These are phyloP conservation scores for Zizania palustris DNA, from an alignment of 202 grass and related monocot genomes.

Conservation along the genomic window DNA sequence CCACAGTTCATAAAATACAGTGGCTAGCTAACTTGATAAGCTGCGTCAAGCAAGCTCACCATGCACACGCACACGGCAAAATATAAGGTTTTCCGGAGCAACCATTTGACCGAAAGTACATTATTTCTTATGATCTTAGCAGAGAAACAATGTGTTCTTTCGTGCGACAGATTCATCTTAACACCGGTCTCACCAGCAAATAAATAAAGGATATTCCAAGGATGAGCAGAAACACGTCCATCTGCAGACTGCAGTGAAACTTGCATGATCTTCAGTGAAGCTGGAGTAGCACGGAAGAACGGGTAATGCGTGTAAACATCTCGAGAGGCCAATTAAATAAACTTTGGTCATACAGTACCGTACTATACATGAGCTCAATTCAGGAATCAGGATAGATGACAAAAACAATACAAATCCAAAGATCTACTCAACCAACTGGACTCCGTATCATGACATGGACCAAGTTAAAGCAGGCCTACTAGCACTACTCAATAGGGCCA, in stretches of 20 bases:
- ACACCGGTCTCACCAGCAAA: not conserved
- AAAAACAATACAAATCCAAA: no score
- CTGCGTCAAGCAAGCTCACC: slow-evolving; percentile 28
- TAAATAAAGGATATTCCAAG: no score
- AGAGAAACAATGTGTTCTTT: slow-evolving; percentile 30
- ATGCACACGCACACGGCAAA: not conserved
- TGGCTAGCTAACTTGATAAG: slow-evolving; percentile 8
- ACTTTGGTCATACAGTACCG: not conserved
- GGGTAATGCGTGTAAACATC: not conserved
- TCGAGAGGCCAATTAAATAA: not conserved
- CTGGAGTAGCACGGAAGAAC: slow-evolving; percentile 38
- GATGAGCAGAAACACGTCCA: slow-evolving; percentile 34
- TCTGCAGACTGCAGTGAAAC: slow-evolving; percentile 11
- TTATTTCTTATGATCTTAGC: slow-evolving; percentile 43
- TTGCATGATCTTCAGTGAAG: slow-evolving; percentile 48
- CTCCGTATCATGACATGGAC: no score
- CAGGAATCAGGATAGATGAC: slow-evolving; percentile 25
- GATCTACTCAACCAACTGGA: no score
- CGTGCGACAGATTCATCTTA: slow-evolving; percentile 1
- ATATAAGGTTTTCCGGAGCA: slow-evolving; percentile 35
- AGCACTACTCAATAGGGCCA: no score
- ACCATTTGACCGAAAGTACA: slow-evolving; percentile 30
- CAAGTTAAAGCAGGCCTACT: no score
- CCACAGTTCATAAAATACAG: slow-evolving; percentile 13
- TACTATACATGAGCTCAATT: slow-evolving; percentile 19